Conservation (phyloP, 139 green algal genomes). For the Chlorella sp. region DNA sequence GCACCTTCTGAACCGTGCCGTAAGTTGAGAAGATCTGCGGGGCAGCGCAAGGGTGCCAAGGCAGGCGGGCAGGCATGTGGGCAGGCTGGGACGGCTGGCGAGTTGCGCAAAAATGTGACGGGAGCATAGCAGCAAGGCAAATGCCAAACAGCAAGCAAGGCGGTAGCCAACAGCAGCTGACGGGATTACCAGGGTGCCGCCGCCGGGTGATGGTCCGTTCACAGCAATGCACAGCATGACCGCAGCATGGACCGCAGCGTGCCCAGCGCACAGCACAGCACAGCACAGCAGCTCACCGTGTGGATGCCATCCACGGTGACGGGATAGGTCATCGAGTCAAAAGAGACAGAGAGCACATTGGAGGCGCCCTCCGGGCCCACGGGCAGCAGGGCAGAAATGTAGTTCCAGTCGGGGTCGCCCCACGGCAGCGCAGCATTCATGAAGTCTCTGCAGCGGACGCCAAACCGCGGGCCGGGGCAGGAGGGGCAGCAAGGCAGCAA, state of each 20-base stretch:
- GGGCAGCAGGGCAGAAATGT: conserved; percentile 10
- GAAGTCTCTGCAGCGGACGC: conserved; percentile 60
- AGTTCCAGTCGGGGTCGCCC: conserved; percentile 16
- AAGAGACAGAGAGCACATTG: conserved; percentile 39
- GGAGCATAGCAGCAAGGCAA: no score
- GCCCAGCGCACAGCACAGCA: no score
- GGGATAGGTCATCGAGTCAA: conserved; percentile 71
- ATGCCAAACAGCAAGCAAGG: neutral
- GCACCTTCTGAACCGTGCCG: conserved; percentile 75
- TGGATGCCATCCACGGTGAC: conserved; percentile 75
- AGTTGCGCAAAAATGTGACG: neutral
- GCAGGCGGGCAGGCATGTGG: no score
- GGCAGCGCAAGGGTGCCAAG: no score
- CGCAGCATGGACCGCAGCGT: neutral
- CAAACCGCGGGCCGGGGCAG: neutral
- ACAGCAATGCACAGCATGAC: neutral
- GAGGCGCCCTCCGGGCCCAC: neutral
- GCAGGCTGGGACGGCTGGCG: neutral
- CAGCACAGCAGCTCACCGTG: conserved; percentile 50
- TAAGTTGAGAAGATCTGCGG: conserved; percentile 65
- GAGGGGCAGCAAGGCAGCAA: neutral
- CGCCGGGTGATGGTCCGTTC: neutral
- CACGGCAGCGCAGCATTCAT: conserved; percentile 65
- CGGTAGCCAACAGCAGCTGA: neutral
- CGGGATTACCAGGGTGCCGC: neutral